Base-by-base conservation (phyloP, 73 alveolate genomes). In the Paraurostyla sp. region DNA sequence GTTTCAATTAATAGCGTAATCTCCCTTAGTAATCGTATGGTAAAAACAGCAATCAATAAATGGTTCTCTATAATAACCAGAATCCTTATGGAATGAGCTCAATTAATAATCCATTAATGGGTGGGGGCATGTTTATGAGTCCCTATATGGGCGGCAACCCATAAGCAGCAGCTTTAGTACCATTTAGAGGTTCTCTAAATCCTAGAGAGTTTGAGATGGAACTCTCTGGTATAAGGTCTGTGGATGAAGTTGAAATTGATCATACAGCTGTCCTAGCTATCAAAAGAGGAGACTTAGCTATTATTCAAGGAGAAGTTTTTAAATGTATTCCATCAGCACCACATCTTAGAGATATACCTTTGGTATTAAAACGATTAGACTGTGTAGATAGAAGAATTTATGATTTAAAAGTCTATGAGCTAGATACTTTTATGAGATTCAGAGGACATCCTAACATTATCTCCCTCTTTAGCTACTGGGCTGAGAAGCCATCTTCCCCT, bases 281-380 rank as follows among this genome's bases (percentile, higher is more conserved):
- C 35, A 83, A 91, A 60, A 83, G 95, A 91, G 95, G 95, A 0
- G 95, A 91, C 45, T 45, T 91, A 51, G 92, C 95, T 2, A 83
- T 91, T 36, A 91, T 91, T 35, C 78, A 91, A 27, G 95, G 95
- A 22, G 95, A 91, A 46, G 95, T 91, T 50, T 91, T 91, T 48
- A 68, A 73, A 50, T 91, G 95, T 56, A 18, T 81, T n/a, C 92
- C 95, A 0, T 22, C 84, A 0, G 93, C 92, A 22, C 84, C 88
- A 49, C 93, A 84, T 35, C 54, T 91, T 27, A 36, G 75, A 27
- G 80, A 56, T 41, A 69, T 71, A 25, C 93, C 92, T 3, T 62
- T 91, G 27, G 95, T 91, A 9, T 50, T 91, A 13, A 91, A 91
- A 54, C 59, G 95, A 36, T 82, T 91, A 6, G 95, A 91, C 43